A percentile compares a stretch with the other conserved stretches of the same genome.
Conservation (phyloP, 495 filamentous ascomycete species). For the Penicillium arizonense region DNA sequence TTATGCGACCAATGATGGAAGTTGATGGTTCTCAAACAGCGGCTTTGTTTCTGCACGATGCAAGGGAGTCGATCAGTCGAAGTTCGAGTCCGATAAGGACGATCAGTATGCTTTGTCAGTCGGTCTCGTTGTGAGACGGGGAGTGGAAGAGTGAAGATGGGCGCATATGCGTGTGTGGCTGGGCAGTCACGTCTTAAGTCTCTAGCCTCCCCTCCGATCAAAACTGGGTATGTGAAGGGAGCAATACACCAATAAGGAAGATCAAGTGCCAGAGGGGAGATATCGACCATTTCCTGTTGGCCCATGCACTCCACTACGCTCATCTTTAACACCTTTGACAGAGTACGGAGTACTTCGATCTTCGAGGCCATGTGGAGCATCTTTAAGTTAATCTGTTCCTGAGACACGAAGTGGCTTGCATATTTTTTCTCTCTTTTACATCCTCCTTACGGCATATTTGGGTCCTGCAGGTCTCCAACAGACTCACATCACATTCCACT, state of each 20-base stretch:
- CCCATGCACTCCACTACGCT: not conserved
- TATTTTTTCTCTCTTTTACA: not conserved
- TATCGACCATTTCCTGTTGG: not conserved
- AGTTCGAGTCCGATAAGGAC: constrained; percentile 4
- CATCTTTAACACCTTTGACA: not conserved
- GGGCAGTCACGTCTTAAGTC: not conserved
- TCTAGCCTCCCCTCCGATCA: not conserved
- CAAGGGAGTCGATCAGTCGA: constrained; percentile 19
- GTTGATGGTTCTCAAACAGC: constrained; percentile 7
- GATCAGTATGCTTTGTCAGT: not conserved
- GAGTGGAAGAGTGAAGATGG: constrained; percentile 1
- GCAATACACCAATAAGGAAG: no score
- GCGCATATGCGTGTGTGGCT: constrained; percentile 6
- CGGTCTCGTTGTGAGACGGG: constrained; percentile 2
- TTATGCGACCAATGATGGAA: constrained; percentile 3
- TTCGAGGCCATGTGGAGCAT: not conserved
- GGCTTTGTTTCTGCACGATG: constrained; percentile 14
- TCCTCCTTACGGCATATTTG: constrained; percentile 12
- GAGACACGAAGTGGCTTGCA: not conserved
- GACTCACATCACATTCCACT: not conserved
- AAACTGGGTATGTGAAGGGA: no score
- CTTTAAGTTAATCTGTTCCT: not conserved
- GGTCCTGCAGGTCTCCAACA: constrained; percentile 3
- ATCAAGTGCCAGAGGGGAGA: no score
- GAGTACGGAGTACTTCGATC: not conserved